Evolutionary conservation across 768 basidiomycete genomes (phyloP), one percentile per base, ranked within the genome.

Genomic region (Pisolithus tinctorius): DNA sequence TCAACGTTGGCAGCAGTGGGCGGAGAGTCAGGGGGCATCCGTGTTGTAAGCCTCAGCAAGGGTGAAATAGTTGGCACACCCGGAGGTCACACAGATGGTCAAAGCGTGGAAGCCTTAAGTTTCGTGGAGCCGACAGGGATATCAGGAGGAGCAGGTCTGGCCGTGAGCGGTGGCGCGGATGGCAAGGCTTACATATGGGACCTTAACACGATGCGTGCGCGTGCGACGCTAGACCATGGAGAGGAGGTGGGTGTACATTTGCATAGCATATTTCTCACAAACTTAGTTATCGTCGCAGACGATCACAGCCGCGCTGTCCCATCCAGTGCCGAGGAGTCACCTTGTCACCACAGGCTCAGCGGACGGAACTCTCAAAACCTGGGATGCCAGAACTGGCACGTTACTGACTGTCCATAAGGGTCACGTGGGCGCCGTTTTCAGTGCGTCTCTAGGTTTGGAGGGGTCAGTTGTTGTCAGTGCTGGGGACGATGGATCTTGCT

Each of bases 101-200:
- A 96, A 63, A 93, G 89, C 59, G 82, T 96, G 25, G 95, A 97
- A 70, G 82, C 84, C 1, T 76, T 94, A 34, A 79, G 76, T 45
- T 97, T 95, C 63, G 78, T 93, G 25, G 90, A 93, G 58, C 70
- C 94, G 17, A 73, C 83, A 4, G 75, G 73, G 10, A 78, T 82
- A 0, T 76, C 72, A 4, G 71, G 58, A 7, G 77, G 78, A 13
- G 44, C 44, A 30, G 81, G 80, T 7, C 81, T 89, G 17, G 83
- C 84, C 10, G 82, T 91, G 0, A 92, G 88, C 2, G 94, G 89
- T 10, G 93, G 82, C 4, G 97, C 95, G 4, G 96, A 99, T 62
- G 93, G 93, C 0, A 94, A 92, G 63, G 87, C 84, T 16, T 92
- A 88, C 59, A 83, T 97, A 31, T 99, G 95, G 93, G 96, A 99